phyloP scores from a whole-genome alignment of 306 rosid genomes.

The Begonia masoniana region DNA sequence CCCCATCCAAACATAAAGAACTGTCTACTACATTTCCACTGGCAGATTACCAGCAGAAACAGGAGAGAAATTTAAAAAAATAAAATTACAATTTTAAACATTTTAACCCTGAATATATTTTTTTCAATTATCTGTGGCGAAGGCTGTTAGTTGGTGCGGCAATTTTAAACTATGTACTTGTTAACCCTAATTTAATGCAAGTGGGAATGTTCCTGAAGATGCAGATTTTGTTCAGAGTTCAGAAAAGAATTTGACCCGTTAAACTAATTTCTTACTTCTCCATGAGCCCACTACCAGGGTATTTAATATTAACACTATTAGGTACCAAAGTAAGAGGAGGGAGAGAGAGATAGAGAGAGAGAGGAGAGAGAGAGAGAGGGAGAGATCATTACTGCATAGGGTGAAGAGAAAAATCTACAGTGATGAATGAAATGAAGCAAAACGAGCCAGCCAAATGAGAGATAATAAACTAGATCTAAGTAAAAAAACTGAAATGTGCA shows the following conservation, averaged over 20 bases:
- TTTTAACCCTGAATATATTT: too few relatives aligned
- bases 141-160: not conserved
- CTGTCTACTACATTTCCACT: too few relatives aligned
- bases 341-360: too few relatives aligned
- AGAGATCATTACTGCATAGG: not conserved
- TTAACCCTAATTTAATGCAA: not conserved
- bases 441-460: not conserved
- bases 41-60: too few relatives aligned
- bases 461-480: not conserved
- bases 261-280: not conserved
- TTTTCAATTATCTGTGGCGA: too few relatives aligned
- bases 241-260: not conserved
- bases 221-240: conserved; percentile 1
- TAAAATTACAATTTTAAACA: too few relatives aligned
- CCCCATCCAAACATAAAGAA: too few relatives aligned
- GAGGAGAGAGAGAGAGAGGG: too few relatives aligned
- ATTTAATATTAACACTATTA: too few relatives aligned
- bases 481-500: not conserved
- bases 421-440: not conserved
- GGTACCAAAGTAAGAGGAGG: too few relatives aligned
- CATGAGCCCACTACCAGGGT: too few relatives aligned
- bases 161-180: not conserved
- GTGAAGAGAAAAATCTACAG: not conserved
- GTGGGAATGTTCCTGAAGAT: not conserved
- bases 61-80: too few relatives aligned